A percentile compares a stretch with the other conserved stretches of the same genome.
phyloP scores from a whole-genome alignment of 768 basidiomycete species.

The Naganishia friedmannii region DNA sequence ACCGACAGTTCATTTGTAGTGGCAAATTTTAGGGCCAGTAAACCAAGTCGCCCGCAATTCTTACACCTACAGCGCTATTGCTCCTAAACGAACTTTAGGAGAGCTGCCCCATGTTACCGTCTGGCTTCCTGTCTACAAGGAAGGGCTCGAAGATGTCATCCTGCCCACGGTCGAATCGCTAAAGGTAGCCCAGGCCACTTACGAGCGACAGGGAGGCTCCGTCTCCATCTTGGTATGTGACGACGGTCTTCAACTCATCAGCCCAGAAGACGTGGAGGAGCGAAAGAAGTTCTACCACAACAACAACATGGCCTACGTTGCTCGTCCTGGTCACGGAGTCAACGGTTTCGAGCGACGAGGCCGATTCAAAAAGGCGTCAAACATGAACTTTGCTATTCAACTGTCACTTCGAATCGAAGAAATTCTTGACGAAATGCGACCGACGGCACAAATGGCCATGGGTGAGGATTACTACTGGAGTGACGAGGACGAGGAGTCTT shows the following conservation, averaged over 20 bases:
- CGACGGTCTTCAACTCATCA: slow-evolving; percentile 72
- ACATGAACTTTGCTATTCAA: slow-evolving; percentile 80
- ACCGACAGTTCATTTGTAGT: slow-evolving; percentile 26
- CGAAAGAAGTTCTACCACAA: slow-evolving; percentile 70
- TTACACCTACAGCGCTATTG: slow-evolving; percentile 48
- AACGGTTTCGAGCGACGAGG: slow-evolving; percentile 77
- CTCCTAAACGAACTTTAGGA: slow-evolving; percentile 55
- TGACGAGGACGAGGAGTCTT: slow-evolving; percentile 60
- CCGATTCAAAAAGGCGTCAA: slow-evolving; percentile 89
- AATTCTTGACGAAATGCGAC: slow-evolving; percentile 49
- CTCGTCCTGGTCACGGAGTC: slow-evolving; percentile 67
- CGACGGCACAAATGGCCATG: neutral
- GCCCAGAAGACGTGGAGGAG: slow-evolving; percentile 62
- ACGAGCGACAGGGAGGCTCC: slow-evolving; percentile 82
- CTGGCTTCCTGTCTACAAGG: slow-evolving; percentile 25
- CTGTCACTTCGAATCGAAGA: slow-evolving; percentile 65
- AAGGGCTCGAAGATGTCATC: slow-evolving; percentile 57
- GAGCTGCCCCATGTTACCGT: slow-evolving; percentile 60
- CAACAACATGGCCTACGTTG: slow-evolving; percentile 75
- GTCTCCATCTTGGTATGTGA: slow-evolving; percentile 77
- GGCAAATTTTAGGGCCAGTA: slow-evolving; percentile 50
- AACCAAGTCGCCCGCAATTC: slow-evolving; percentile 49
- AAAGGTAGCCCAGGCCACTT: slow-evolving; percentile 80
- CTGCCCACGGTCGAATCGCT: slow-evolving; percentile 63
- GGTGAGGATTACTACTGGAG: slow-evolving; percentile 25